A percentile compares a stretch with the other conserved stretches of the same genome.
Evolutionary conservation across 2,329 filamentous ascomycete species (phyloP).

Genomic region (Trichoderma oligosporum): DNA sequence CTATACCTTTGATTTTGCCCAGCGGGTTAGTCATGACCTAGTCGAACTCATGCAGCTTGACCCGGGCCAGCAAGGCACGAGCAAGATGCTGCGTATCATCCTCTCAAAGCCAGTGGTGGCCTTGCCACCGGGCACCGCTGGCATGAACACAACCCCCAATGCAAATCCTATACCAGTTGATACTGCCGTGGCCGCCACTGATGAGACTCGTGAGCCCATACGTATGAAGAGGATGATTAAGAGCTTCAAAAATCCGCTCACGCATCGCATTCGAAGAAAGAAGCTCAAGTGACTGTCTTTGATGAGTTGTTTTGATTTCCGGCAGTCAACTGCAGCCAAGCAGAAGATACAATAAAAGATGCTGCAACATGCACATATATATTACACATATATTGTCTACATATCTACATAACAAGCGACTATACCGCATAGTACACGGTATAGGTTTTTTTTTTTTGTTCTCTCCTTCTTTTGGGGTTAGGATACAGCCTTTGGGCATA

Average conservation of each 20-base stretch:
- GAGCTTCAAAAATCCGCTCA: constrained; percentile 18
- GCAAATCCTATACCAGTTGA: not conserved
- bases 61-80: constrained; percentile 18
- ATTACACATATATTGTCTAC: not conserved
- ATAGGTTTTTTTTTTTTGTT: not conserved
- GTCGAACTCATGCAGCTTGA: constrained; percentile 26
- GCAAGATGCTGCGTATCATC: constrained; percentile 20
- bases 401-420: no score
- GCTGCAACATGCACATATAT: not conserved
- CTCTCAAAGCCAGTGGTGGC: constrained; percentile 12
- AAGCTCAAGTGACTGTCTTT: constrained; percentile 17
- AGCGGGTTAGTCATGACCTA: constrained; percentile 30
- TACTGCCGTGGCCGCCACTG: not conserved
- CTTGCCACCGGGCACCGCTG: not conserved
- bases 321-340: not conserved
- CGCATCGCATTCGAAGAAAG: constrained; percentile 17
- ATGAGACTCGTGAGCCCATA: not conserved
- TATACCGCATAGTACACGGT: not conserved
- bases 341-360: not conserved
- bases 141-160: constrained; percentile 4
- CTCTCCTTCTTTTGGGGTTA: not conserved
- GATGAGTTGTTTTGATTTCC: not conserved
- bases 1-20: constrained; percentile 31
- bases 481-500: no score
- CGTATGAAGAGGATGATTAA: constrained; percentile 11